These are phyloP conservation scores for Trametes versicolor DNA, from an alignment of 1,284 basidiomycete genomes.

Conservation along the genomic window DNA sequence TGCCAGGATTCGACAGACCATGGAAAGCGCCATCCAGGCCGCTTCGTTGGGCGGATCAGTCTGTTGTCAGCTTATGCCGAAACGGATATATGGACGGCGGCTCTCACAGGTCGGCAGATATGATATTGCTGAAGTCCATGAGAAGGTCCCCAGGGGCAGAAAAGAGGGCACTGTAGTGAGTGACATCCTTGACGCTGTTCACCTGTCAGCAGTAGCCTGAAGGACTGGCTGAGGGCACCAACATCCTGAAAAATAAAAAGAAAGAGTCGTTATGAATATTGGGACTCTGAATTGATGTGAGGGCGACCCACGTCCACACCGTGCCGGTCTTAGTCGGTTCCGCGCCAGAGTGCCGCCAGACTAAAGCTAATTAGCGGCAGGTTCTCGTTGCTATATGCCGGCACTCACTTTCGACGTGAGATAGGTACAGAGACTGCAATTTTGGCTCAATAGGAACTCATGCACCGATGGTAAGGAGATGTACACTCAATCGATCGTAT, in stretches of 20 bases:
- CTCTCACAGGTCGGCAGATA: constrained; percentile 53
- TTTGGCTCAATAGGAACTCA: not conserved
- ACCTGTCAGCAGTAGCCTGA: constrained; percentile 32
- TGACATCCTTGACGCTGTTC: constrained; percentile 66
- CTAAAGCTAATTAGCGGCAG: constrained; percentile 8
- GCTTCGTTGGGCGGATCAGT: constrained; percentile 1
- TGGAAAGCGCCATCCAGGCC: constrained; percentile 29
- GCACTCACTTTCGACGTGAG: constrained; percentile 38
- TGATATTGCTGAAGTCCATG: constrained; percentile 72
- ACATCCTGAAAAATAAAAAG: constrained; percentile 13
- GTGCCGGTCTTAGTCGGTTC: constrained; percentile 56
- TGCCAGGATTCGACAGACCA: constrained; percentile 14
- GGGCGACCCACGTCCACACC: constrained; percentile 62
- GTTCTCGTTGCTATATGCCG: no score
- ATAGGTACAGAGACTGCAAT: constrained; percentile 24
- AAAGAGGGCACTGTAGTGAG: constrained; percentile 73
- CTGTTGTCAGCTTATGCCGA: not conserved
- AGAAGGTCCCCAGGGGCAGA: constrained; percentile 68
- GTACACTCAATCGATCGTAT: constrained; percentile 74
- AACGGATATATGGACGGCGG: not conserved
- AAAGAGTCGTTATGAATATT: not conserved
- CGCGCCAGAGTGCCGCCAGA: constrained; percentile 32
- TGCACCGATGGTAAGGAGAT: constrained; percentile 31
- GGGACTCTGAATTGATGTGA: constrained; percentile 39
- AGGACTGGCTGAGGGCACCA: not conserved